Percentiles rank a stretch among this genome's conserved stretches.
phyloP scores from a whole-genome alignment of 1,139 yeast genomes.

The Candida sojae region DNA sequence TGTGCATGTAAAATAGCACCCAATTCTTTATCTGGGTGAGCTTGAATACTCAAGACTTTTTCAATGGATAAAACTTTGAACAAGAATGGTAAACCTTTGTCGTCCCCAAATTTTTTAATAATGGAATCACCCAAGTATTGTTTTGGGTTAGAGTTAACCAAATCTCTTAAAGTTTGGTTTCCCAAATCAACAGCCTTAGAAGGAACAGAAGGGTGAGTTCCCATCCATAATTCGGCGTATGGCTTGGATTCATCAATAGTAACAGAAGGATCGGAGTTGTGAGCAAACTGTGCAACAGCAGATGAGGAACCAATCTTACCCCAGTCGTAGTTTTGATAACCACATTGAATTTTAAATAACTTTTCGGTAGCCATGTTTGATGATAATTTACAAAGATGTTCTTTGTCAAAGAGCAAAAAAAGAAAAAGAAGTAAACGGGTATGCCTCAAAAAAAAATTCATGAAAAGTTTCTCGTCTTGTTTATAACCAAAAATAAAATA shows the following conservation, averaged over 20 bases:
- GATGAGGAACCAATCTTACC: slow-evolving; percentile 84
- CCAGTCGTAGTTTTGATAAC: slow-evolving; percentile 78
- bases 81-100: slow-evolving; percentile 80
- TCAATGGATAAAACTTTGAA: slow-evolving; percentile 91
- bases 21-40: slow-evolving; percentile 91
- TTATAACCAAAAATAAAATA: background rate
- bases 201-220: slow-evolving; percentile 93
- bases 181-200: slow-evolving; percentile 56
- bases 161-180: slow-evolving; percentile 61
- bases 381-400: background rate
- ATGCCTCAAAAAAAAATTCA: background rate
- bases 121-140: slow-evolving; percentile 58
- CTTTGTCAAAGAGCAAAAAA: slow-evolving; percentile 1
- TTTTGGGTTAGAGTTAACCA: slow-evolving; percentile 62
- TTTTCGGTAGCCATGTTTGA: slow-evolving; percentile 11
- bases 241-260: slow-evolving; percentile 72
- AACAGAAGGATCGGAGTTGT: slow-evolving; percentile 60
- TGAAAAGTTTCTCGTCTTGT: background rate
- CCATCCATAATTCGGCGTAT: slow-evolving; percentile 97
- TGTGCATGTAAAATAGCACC: slow-evolving; percentile 73
- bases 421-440: background rate
- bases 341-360: slow-evolving; percentile 51
- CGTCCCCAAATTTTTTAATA: slow-evolving; percentile 65
- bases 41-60: slow-evolving; percentile 93
- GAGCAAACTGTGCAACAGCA: slow-evolving; percentile 87